Conservation (phyloP, 2,329 filamentous ascomycete genomes). For the Hypoxylon sp. region DNA sequence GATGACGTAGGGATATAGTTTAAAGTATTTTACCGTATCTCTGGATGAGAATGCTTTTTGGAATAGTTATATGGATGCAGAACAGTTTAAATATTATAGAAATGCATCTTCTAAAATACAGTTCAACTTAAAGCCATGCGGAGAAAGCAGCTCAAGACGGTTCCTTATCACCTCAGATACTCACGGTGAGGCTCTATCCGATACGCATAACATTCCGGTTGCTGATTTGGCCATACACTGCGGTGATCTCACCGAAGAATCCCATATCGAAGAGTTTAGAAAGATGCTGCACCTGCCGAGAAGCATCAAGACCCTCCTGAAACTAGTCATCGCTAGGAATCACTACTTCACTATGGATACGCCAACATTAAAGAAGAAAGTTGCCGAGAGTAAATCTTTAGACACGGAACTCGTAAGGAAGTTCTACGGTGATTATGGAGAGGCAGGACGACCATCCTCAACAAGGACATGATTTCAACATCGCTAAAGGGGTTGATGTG, state of each 20-base stretch:
- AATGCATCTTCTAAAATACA: background rate
- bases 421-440: constrained; percentile 59
- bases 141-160: constrained; percentile 20
- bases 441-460: constrained; percentile 53
- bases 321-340: constrained; percentile 67
- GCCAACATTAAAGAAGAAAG: constrained; percentile 56
- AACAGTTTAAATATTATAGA: background rate
- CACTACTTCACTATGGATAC: constrained; percentile 64
- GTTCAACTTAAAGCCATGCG: background rate
- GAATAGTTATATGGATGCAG: background rate
- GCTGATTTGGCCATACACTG: constrained; percentile 68
- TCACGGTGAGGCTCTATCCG: constrained; percentile 65
- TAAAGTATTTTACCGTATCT: background rate
- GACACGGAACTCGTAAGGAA: constrained; percentile 45
- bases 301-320: constrained; percentile 60
- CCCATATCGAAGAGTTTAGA: constrained; percentile 59
- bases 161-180: constrained; percentile 65
- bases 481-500: constrained; percentile 60
- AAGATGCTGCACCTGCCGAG: constrained; percentile 58
- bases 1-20: background rate
- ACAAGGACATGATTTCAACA: constrained; percentile 58
- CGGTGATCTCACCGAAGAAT: constrained; percentile 64
- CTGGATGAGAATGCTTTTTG: background rate
- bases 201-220: constrained; percentile 63
- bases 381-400: constrained; percentile 37